Conservation (phyloP, 2,329 filamentous ascomycete genomes). For the Apiospora marii region DNA sequence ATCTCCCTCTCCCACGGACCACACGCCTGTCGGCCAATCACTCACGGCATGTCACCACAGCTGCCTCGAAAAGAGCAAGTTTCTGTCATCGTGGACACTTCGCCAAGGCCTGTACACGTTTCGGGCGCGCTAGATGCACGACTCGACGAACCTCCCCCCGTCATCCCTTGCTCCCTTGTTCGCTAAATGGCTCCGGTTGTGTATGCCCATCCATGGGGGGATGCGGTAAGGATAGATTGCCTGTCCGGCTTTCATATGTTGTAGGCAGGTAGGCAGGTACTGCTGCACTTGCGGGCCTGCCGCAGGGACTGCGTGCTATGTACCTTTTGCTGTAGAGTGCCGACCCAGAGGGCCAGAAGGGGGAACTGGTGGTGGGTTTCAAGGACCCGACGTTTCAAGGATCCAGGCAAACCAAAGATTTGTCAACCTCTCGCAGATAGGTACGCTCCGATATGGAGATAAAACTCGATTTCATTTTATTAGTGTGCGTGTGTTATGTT, state of each 20-base stretch:
- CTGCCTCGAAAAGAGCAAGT: conserved; percentile 2
- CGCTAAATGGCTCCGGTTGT: background rate
- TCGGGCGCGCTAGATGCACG: conserved; percentile 1
- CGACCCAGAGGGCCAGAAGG: background rate
- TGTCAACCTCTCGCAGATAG: conserved; percentile 7
- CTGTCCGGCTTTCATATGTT: background rate
- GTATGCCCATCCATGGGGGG: background rate
- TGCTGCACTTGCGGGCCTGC: conserved; percentile 1
- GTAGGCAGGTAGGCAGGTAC: no score
- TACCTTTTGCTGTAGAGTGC: background rate
- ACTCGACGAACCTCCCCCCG: background rate
- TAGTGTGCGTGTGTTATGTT: background rate
- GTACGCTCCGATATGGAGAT: background rate
- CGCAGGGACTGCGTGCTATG: background rate
- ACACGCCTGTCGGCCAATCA: background rate
- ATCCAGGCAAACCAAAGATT: conserved; percentile 13
- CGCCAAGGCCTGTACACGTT: conserved; percentile 3
- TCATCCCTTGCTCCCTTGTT: background rate
- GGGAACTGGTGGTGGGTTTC: conserved; percentile 15
- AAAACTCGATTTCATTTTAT: background rate
- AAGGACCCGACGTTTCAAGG: conserved; percentile 12
- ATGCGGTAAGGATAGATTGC: background rate
- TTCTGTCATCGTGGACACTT: conserved; percentile 1
- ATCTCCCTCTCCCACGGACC: background rate
- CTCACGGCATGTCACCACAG: background rate